These are phyloP conservation scores for Jaltomata sinuosa DNA, from an alignment of 257 asterid genomes.

Conservation along the genomic window DNA sequence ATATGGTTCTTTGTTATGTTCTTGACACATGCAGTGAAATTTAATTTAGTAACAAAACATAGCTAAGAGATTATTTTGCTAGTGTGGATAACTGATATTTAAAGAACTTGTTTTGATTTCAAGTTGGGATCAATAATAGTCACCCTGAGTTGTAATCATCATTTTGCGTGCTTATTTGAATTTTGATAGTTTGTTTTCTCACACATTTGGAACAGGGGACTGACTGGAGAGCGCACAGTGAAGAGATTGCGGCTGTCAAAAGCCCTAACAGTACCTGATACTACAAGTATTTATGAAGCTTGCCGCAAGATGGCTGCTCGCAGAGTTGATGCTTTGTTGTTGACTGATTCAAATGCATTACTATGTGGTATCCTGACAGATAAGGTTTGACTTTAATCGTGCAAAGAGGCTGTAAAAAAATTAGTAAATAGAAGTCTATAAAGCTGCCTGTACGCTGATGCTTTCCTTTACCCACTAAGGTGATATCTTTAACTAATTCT, in stretches of 20 bases:
- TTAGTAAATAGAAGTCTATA: neutral
- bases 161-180: neutral
- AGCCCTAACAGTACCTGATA: slow-evolving; percentile 85
- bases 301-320: slow-evolving; percentile 92
- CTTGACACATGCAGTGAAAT: neutral
- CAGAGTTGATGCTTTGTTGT: slow-evolving; percentile 79
- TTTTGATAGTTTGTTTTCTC: neutral
- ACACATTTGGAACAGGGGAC: slow-evolving; percentile 42
- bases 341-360: slow-evolving; percentile 89
- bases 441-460: neutral
- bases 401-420: neutral
- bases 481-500: neutral
- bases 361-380: slow-evolving; percentile 94
- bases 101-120: neutral
- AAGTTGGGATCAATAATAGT: neutral
- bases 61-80: neutral
- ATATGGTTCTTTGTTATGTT: neutral
- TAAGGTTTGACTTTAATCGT: slow-evolving; percentile 40
- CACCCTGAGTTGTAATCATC: neutral
- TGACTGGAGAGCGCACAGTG: slow-evolving; percentile 88
- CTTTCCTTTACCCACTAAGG: neutral
- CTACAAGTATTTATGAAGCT: slow-evolving; percentile 75
- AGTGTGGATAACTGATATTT: neutral
- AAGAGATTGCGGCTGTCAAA: slow-evolving; percentile 78
- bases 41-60: neutral